Conservation (phyloP, 202 grass and related monocot species). For the Bolboschoenoplectus hybrid region DNA sequence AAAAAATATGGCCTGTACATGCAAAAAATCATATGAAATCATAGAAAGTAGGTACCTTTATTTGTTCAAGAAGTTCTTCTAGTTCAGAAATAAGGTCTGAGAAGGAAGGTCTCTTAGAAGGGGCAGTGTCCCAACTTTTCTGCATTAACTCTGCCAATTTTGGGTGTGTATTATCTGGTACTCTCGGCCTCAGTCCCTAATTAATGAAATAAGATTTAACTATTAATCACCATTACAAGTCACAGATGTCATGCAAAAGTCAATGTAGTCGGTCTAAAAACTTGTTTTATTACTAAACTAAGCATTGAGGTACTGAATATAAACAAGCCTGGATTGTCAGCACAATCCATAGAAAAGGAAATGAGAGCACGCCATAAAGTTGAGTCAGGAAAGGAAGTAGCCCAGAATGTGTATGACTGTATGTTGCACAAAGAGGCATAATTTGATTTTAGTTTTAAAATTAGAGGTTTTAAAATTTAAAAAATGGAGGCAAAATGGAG, state of each 20-base stretch:
- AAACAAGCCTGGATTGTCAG: not conserved
- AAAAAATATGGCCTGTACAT: not conserved
- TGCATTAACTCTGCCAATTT: slow-evolving; percentile 50
- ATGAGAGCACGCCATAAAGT: not conserved
- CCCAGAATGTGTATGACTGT: not conserved
- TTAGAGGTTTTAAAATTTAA: no score
- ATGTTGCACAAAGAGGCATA: not conserved
- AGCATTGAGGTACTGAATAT: not conserved
- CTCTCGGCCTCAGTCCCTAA: slow-evolving; percentile 73
- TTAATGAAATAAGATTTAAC: slow-evolving; percentile 22
- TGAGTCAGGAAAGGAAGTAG: not conserved
- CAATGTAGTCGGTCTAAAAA: not conserved
- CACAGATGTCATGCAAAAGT: not conserved
- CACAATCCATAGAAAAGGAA: slow-evolving; percentile 1
- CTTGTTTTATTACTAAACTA: not conserved
- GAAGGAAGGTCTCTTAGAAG: slow-evolving; percentile 58
- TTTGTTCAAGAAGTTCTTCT: slow-evolving; percentile 53
- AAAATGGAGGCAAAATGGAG: no score
- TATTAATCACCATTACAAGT: slow-evolving; percentile 9
- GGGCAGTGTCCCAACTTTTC: slow-evolving; percentile 73
- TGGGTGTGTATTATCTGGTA: slow-evolving; percentile 68
- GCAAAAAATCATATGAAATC: not conserved
- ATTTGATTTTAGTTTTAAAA: no score
- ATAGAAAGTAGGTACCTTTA: slow-evolving; percentile 54
- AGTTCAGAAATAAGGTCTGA: slow-evolving; percentile 54